Conservation (phyloP, 768 basidiomycete species). For the Leccinum incarnatum region DNA sequence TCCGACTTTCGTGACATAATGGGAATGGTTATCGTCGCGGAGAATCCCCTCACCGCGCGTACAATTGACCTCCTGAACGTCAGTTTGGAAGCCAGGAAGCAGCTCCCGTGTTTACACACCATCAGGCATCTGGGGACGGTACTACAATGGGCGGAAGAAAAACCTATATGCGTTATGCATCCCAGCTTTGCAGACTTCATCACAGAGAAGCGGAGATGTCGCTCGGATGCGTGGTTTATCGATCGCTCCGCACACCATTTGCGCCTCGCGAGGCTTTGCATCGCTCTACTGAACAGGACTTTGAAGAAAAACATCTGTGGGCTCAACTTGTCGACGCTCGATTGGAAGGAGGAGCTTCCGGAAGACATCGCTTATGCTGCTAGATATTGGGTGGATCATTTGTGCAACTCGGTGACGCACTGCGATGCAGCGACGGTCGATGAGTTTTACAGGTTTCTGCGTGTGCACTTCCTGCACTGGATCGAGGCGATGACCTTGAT, state of each 20-base stretch:
- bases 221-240: slow-evolving; percentile 29
- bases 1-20: slow-evolving; percentile 33
- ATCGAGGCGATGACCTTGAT: slow-evolving; percentile 33
- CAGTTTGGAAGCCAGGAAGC: slow-evolving; percentile 6
- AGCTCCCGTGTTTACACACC: slow-evolving; percentile 30
- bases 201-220: slow-evolving; percentile 29
- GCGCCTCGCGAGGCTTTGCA: slow-evolving; percentile 25
- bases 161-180: slow-evolving; percentile 32
- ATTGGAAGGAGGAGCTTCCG: slow-evolving; percentile 15
- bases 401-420: slow-evolving; percentile 15
- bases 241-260: slow-evolving; percentile 22
- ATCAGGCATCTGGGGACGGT: slow-evolving; percentile 26
- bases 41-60: slow-evolving; percentile 24
- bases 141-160: slow-evolving; percentile 26
- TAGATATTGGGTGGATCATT: slow-evolving; percentile 29
- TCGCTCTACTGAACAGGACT: slow-evolving; percentile 11
- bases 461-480: slow-evolving; percentile 32
- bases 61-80: slow-evolving; percentile 30
- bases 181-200: slow-evolving; percentile 36
- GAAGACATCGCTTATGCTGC: slow-evolving; percentile 29
- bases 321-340: slow-evolving; percentile 18
- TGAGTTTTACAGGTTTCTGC: slow-evolving; percentile 21
- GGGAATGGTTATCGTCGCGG: slow-evolving; percentile 30
- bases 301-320: slow-evolving; percentile 28
- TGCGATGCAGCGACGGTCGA: slow-evolving; percentile 7